Base-by-base conservation (phyloP, 108 stramenopile genomes). In the Skeletonema tropicum region DNA sequence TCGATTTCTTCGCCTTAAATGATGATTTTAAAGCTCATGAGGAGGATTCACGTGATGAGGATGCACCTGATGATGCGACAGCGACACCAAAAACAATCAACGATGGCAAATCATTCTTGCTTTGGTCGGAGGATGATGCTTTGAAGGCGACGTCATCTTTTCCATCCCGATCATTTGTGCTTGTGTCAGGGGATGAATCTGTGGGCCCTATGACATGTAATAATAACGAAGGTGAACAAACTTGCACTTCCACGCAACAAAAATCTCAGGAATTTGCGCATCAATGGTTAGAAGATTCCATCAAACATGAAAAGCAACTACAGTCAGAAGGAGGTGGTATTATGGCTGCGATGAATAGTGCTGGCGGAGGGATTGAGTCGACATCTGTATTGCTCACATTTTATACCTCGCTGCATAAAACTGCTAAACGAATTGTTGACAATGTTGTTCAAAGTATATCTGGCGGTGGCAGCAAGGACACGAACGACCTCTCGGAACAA, bases 351-450 rank as follows among this genome's bases (percentile, higher is more conserved):
- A 85, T 88, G 78, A 82, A 87, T 11, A 85, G 82, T 62, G 89
- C 92, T n/a, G 93, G 93, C 26, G 88, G 91, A n/a, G 93, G 93
- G 10, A 90, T 94, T 30, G 93, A 94, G 79, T 92, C 90, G 6
- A 94, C 93, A 9, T 86, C 85, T 57, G 73, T 92, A 19, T 80
- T 94, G 55, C 68, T 94, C 57, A 82, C 88, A 8, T 38, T 90
- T 26, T 91, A 89, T 59, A 69, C 86, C 32, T 71, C 88, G 12
- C 26, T 68, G 46, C 66, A 63, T 38, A 72, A 64, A 26, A 71
- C 57, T 31, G 60, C 68, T 11, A 71, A 71, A 31, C 33, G 67
- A 26, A 25, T 76, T 14, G 17, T 76, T 52, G 36, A 71, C 3
- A 60, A 23, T 31, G 31, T 71, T 15, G 49, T 33, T 3, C 48